These are phyloP conservation scores for Carex arenaria DNA, from an alignment of 202 grass and related monocot genomes.

Conservation along the genomic window DNA sequence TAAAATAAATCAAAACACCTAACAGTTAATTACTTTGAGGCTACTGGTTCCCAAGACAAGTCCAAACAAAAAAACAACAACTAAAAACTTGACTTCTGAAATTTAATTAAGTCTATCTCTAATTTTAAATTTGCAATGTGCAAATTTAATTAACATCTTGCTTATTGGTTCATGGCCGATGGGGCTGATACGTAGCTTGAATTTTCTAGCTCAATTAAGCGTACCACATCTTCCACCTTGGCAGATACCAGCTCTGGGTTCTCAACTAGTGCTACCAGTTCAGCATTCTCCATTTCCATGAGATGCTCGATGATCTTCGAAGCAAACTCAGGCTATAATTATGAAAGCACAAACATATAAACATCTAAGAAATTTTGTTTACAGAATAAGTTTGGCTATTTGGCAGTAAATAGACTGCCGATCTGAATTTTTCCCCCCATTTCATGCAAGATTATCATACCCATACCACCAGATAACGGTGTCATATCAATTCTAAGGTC, in stretches of 20 bases:
- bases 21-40: not conserved
- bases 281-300: constrained; percentile 52
- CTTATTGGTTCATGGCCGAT: not conserved
- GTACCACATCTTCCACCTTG: constrained; percentile 52
- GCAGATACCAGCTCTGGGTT: constrained; percentile 45
- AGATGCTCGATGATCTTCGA: constrained; percentile 82
- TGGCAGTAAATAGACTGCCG: not conserved
- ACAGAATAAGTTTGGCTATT: no score
- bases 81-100: not conserved
- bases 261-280: constrained; percentile 34
- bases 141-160: not conserved
- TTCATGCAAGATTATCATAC: no score
- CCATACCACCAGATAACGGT: not conserved
- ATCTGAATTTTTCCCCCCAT: not conserved
- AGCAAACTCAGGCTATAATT: constrained; percentile 38
- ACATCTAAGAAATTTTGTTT: no score
- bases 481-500: not conserved
- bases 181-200: not conserved
- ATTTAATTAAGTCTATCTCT: constrained; percentile 2
- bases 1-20: not conserved
- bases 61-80: not conserved
- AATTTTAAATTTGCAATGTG: not conserved
- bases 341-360: not conserved
- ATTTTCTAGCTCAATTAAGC: constrained; percentile 31
- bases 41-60: not conserved